Evolutionary conservation across 805 yeast genomes (phyloP).

Genomic region (Wickerhamomyces queroliae): DNA sequence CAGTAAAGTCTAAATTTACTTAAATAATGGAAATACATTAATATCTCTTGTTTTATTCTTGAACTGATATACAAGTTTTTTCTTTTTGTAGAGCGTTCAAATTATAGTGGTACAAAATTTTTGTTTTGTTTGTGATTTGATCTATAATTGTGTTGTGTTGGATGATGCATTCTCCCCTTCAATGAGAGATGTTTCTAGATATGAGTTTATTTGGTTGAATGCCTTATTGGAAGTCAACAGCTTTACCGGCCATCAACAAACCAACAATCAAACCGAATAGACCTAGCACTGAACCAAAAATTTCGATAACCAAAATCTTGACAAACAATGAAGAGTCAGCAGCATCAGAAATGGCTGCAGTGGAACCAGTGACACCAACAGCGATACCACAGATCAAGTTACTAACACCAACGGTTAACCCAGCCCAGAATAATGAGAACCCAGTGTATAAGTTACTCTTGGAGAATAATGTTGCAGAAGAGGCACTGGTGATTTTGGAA

Average conservation of each 20-base stretch:
- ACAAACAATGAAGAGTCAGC: constrained; percentile 94
- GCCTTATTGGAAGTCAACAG: constrained; percentile 68
- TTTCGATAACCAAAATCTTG: constrained; percentile 93
- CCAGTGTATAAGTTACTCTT: constrained; percentile 91
- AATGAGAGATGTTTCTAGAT: too few relatives aligned
- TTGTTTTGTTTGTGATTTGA: neutral
- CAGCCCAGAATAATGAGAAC: constrained; percentile 96
- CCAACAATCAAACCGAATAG: constrained; percentile 96
- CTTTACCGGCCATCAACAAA: constrained; percentile 93
- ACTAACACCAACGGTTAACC: constrained; percentile 88
- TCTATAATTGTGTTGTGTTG: neutral
- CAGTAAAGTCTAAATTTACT: neutral
- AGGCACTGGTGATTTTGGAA: constrained; percentile 72
- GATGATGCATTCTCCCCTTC: neutral
- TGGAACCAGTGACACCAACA: constrained; percentile 95
- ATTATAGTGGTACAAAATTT: neutral
- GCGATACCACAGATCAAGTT: constrained; percentile 95
- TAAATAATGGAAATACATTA: neutral
- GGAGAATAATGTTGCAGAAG: constrained; percentile 58
- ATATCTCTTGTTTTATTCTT: neutral
- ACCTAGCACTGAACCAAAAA: constrained; percentile 95
- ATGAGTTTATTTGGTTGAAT: constrained; percentile 1
- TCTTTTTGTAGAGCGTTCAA: neutral
- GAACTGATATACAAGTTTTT: too few relatives aligned
- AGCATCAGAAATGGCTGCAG: constrained; percentile 98